phyloP scores from a whole-genome alignment of 108 stramenopile genomes.

The Discostella pseudostelligera region DNA sequence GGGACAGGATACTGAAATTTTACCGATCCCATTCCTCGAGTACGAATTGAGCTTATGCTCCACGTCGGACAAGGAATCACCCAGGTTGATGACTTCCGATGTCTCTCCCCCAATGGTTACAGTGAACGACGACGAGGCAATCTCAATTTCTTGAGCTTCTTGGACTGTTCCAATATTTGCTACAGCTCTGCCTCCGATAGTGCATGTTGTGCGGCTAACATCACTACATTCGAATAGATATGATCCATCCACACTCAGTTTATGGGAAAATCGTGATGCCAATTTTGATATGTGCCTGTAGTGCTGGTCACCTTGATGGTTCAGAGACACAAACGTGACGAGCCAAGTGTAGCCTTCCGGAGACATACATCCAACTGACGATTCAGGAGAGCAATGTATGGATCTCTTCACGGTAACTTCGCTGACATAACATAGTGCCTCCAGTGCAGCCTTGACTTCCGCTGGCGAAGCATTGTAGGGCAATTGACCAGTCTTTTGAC shows the following conservation, averaged over 20 bases:
- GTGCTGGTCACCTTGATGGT: slow-evolving; percentile 47
- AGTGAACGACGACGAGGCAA: slow-evolving; percentile 39
- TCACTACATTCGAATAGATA: slow-evolving; percentile 49
- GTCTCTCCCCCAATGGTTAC: slow-evolving; percentile 43
- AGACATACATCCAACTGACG: slow-evolving; percentile 34
- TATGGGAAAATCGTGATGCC: slow-evolving; percentile 34
- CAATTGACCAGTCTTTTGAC: slow-evolving; percentile 61
- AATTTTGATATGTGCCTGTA: slow-evolving; percentile 22
- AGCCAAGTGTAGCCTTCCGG: slow-evolving; percentile 64
- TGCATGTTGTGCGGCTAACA: slow-evolving; percentile 25
- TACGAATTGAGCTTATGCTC: slow-evolving; percentile 43
- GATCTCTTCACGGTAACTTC: slow-evolving; percentile 58
- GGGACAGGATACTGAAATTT: slow-evolving; percentile 30
- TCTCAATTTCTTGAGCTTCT: slow-evolving; percentile 35
- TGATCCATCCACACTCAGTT: slow-evolving; percentile 47
- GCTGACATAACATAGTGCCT: slow-evolving; percentile 60
- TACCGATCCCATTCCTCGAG: slow-evolving; percentile 32
- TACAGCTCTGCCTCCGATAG: slow-evolving; percentile 27
- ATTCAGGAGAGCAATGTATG: slow-evolving; percentile 45
- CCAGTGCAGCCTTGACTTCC: slow-evolving; percentile 60
- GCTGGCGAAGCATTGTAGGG: slow-evolving; percentile 58
- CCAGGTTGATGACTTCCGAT: slow-evolving; percentile 31
- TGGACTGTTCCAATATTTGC: slow-evolving; percentile 35
- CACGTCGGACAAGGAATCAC: slow-evolving; percentile 24
- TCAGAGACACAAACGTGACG: slow-evolving; percentile 50